A percentile compares a stretch with the other conserved stretches of the same genome.
Evolutionary conservation across 148 eudicot genomes (phyloP).

Genomic region (Rhododendron henanense): DNA sequence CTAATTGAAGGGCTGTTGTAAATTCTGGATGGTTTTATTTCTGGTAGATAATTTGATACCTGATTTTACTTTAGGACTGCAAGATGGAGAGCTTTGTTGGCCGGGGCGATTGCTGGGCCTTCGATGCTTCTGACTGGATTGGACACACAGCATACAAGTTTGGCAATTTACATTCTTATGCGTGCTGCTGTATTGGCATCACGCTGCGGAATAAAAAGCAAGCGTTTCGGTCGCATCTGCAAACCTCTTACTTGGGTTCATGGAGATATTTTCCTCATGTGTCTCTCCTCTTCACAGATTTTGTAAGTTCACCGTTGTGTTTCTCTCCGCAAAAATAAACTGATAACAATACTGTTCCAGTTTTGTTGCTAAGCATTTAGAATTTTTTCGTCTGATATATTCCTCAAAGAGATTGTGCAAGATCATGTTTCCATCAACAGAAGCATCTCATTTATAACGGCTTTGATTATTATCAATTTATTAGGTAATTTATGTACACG

Average conservation of each 20-base stretch:
- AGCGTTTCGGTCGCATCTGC: constrained; percentile 76
- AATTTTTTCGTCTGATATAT: not conserved
- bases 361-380: not conserved
- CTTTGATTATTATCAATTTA: too few relatives aligned
- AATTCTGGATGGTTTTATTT: not conserved
- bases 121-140: constrained; percentile 92
- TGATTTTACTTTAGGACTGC: constrained; percentile 69
- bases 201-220: constrained; percentile 97
- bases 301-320: constrained; percentile 44
- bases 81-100: constrained; percentile 90
- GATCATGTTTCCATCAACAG: not conserved
- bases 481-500: not conserved
- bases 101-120: constrained; percentile 96
- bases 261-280: constrained; percentile 98
- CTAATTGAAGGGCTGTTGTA: not conserved
- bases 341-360: not conserved
- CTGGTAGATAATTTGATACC: constrained; percentile 10
- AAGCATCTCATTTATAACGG: not conserved
- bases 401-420: not conserved
- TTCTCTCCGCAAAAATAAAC: not conserved
- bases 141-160: constrained; percentile 75
- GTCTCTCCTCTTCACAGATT: constrained; percentile 95
- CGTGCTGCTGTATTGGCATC: constrained; percentile 98
- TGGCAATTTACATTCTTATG: constrained; percentile 93
- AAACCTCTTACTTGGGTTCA: constrained; percentile 93